A percentile compares a stretch with the other conserved stretches of the same genome.
Conservation (phyloP, 306 rosid genomes). For the Carpinus fangiana region DNA sequence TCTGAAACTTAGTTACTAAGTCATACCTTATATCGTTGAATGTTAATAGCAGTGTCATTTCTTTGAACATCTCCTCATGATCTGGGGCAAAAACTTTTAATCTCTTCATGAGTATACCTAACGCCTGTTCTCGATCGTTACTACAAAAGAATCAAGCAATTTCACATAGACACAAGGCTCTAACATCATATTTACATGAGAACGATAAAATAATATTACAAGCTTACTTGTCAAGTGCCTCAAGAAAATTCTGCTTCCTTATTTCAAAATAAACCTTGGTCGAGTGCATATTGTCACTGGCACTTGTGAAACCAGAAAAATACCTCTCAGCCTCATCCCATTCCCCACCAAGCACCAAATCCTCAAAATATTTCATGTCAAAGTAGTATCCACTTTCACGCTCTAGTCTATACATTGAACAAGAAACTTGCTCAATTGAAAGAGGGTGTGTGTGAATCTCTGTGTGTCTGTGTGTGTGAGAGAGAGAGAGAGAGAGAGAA, state of each 20-base stretch:
- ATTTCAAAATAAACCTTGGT: slow-evolving; percentile 42
- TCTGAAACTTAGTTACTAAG: slow-evolving; percentile 4
- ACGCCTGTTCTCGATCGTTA: slow-evolving; percentile 22
- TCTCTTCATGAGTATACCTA: slow-evolving; percentile 33
- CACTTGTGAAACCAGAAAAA: slow-evolving; percentile 32
- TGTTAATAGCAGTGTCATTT: slow-evolving; percentile 17
- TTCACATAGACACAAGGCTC: slow-evolving; percentile 2
- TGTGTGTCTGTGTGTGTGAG: neutral
- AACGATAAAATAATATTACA: neutral
- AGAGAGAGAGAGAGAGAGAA: neutral
- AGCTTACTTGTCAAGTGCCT: slow-evolving; percentile 48
- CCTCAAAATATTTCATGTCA: slow-evolving; percentile 39
- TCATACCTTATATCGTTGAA: slow-evolving; percentile 31
- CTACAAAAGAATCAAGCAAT: slow-evolving; percentile 21
- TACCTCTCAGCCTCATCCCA: slow-evolving; percentile 49
- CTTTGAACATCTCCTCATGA: slow-evolving; percentile 13
- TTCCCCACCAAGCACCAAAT: slow-evolving; percentile 33
- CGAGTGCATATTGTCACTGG: slow-evolving; percentile 31
- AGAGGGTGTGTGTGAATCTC: neutral
- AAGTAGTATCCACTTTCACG: slow-evolving; percentile 51
- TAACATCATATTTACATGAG: neutral
- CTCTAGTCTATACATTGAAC: slow-evolving; percentile 39
- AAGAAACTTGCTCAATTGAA: neutral
- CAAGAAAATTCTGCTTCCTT: slow-evolving; percentile 43
- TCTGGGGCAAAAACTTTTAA: slow-evolving; percentile 20